A percentile compares a stretch with the other conserved stretches of the same genome.
phyloP scores from a whole-genome alignment of 1,284 basidiomycete genomes.

The Pisolithus thermaeus region DNA sequence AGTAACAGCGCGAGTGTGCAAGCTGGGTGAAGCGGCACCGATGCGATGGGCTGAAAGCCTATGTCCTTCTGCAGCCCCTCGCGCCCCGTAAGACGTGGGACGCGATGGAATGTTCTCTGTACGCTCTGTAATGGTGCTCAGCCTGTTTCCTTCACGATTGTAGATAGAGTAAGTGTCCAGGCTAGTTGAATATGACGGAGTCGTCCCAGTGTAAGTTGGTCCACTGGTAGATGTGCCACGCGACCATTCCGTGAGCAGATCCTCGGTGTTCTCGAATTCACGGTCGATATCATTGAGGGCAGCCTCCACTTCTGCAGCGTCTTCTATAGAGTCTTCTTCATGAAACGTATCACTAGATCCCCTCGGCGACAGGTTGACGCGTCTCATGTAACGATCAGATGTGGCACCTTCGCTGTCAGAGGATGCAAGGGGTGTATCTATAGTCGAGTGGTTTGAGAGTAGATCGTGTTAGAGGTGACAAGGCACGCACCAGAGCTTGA shows the following conservation, averaged over 20 bases:
- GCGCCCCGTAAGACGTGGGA: slow-evolving; percentile 36
- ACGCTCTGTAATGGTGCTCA: slow-evolving; percentile 59
- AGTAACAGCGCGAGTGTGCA: slow-evolving; percentile 22
- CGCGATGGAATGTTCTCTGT: slow-evolving; percentile 47
- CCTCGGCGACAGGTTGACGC: slow-evolving; percentile 37
- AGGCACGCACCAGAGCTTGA: slow-evolving; percentile 31
- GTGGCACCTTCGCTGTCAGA: slow-evolving; percentile 36
- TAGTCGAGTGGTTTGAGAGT: background rate
- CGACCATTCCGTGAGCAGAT: slow-evolving; percentile 55
- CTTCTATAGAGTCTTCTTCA: slow-evolving; percentile 41
- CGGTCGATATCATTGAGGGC: slow-evolving; percentile 59
- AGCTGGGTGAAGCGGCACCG: slow-evolving; percentile 19
- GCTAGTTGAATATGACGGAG: slow-evolving; percentile 26
- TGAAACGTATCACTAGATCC: slow-evolving; percentile 33
- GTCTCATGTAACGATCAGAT: slow-evolving; percentile 34
- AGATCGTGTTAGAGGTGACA: background rate
- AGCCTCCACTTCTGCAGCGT: slow-evolving; percentile 58
- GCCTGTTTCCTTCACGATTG: slow-evolving; percentile 35
- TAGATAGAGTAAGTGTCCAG: slow-evolving; percentile 30
- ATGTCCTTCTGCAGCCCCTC: slow-evolving; percentile 34
- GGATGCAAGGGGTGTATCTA: slow-evolving; percentile 31
- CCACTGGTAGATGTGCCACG: slow-evolving; percentile 29
- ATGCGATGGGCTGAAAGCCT: slow-evolving; percentile 34
- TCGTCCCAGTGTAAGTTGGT: slow-evolving; percentile 36
- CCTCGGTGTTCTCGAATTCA: slow-evolving; percentile 57